phyloP scores from a whole-genome alignment of 75 land plant species.

The Pinus albicaulis region DNA sequence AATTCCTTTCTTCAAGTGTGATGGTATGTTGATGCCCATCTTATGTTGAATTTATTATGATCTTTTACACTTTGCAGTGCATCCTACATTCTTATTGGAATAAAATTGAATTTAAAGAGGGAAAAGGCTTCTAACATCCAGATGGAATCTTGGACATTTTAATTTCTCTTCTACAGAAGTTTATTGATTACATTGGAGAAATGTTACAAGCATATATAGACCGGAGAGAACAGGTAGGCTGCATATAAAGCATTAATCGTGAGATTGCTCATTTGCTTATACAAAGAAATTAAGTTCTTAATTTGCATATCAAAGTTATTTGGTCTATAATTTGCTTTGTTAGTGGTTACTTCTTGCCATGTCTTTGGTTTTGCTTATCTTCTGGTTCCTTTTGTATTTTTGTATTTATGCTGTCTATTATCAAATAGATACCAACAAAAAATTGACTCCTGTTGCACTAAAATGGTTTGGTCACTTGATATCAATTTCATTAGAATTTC shows the following conservation, averaged over 20 bases:
- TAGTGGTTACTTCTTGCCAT: background rate
- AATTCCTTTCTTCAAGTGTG: slow-evolving; percentile 73
- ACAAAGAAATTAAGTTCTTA: background rate
- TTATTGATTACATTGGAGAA: slow-evolving; percentile 82
- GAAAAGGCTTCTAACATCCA: background rate
- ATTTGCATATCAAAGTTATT: background rate
- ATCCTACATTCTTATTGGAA: background rate
- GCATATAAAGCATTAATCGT: background rate
- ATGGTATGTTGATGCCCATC: slow-evolving; percentile 37
- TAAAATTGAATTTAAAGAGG: background rate
- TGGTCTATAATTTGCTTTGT: background rate
- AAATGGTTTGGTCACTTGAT: background rate
- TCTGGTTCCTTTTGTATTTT: background rate
- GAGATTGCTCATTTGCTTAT: background rate
- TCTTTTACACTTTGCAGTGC: background rate
- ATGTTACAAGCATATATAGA: slow-evolving; percentile 89
- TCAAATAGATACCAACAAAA: no score
- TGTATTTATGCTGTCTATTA: no score
- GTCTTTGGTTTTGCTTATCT: background rate
- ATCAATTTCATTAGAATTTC: background rate
- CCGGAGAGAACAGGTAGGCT: slow-evolving; percentile 84
- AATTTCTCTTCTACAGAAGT: slow-evolving; percentile 39
- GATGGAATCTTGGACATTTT: background rate
- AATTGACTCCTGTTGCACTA: no score
- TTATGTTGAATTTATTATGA: background rate